These are phyloP conservation scores for Metrosideros polymorpha DNA, from an alignment of 441 rosid genomes.

Conservation along the genomic window DNA sequence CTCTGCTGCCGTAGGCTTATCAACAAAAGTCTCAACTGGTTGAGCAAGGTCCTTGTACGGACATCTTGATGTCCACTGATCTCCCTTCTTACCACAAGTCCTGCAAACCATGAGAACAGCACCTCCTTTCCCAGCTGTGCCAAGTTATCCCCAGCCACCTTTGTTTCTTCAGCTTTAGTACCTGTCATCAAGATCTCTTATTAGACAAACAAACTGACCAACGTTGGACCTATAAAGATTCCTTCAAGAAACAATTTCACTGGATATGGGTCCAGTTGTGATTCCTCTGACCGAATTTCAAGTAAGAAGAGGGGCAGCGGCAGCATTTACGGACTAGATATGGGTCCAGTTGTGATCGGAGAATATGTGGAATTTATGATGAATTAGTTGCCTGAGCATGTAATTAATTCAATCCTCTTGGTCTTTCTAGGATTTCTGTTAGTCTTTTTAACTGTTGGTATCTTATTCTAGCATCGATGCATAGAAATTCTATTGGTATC, in stretches of 20 bases:
- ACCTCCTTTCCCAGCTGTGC: constrained; percentile 46
- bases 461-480: too few relatives aligned
- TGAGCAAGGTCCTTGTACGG: constrained; percentile 66
- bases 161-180: constrained; percentile 42
- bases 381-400: too few relatives aligned
- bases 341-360: too few relatives aligned
- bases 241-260: neutral
- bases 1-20: constrained; percentile 40
- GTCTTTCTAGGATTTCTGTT: too few relatives aligned
- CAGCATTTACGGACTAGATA: too few relatives aligned
- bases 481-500: too few relatives aligned
- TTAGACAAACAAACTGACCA: neutral
- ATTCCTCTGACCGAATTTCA: too few relatives aligned
- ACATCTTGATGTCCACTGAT: constrained; percentile 71
- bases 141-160: constrained; percentile 33
- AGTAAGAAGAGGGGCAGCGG: too few relatives aligned
- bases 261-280: too few relatives aligned
- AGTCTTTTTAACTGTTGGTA: too few relatives aligned
- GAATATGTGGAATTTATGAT: too few relatives aligned
- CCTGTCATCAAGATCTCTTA: constrained; percentile 20
- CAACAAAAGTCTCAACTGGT: constrained; percentile 29
- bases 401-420: too few relatives aligned
- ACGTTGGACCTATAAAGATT: neutral
- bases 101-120: constrained; percentile 68
- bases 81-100: constrained; percentile 62